Evolutionary conservation across 164 flowering plant genomes (phyloP).

Genomic region (Annona cherimola): DNA sequence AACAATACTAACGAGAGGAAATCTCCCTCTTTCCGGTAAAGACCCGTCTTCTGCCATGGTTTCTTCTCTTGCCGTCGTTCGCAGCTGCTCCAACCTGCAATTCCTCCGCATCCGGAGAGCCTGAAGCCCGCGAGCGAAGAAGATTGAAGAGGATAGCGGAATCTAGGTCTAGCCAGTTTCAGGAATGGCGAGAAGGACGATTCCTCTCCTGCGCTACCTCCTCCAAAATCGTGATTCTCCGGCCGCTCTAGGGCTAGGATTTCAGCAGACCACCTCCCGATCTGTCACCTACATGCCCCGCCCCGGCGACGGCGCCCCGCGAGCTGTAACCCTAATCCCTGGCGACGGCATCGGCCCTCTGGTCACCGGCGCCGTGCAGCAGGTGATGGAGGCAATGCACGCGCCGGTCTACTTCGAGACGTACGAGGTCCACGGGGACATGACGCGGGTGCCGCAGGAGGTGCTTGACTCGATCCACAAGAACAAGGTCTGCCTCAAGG

Average conservation of each 20-base stretch:
- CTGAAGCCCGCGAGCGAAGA: background rate
- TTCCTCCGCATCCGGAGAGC: background rate
- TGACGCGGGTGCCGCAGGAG: conserved; percentile 48
- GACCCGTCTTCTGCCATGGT: background rate
- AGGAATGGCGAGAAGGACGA: conserved; percentile 1
- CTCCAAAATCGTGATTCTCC: background rate
- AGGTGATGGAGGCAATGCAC: conserved; percentile 47
- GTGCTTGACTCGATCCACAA: conserved; percentile 61
- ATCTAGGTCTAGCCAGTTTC: background rate
- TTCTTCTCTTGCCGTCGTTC: background rate
- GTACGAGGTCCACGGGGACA: conserved; percentile 61
- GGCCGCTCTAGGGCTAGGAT: background rate
- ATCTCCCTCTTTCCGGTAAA: background rate
- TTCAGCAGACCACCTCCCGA: conserved; percentile 9
- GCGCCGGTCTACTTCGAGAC: conserved; percentile 53
- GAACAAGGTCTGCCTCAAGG: conserved; percentile 89
- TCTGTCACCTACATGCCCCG: conserved; percentile 86
- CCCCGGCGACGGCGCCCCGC: conserved; percentile 76
- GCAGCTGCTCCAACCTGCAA: background rate
- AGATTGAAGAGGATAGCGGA: background rate
- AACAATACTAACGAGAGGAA: background rate
- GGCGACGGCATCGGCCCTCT: conserved; percentile 84
- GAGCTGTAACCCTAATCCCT: conserved; percentile 70
- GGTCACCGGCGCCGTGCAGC: conserved; percentile 76
- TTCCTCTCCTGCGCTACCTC: background rate